Evolutionary conservation across 2,329 filamentous ascomycete genomes (phyloP).

Genomic region (Phialophora chinensis): DNA sequence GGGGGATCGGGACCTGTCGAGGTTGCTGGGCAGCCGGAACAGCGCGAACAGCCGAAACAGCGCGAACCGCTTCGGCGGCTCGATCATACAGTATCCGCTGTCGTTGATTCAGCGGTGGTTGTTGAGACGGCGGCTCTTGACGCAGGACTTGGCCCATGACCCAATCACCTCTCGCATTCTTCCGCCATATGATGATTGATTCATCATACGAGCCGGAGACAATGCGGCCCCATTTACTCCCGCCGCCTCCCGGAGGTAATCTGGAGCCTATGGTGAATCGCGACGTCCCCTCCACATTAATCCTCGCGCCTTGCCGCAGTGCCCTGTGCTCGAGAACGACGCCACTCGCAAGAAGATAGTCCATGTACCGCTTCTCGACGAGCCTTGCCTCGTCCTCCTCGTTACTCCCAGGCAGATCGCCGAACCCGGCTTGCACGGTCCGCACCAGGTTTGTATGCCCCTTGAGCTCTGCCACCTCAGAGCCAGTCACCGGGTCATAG

Average conservation of each 20-base stretch:
- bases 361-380: conserved; percentile 72
- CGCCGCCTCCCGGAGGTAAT: conserved; percentile 87
- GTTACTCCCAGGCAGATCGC: conserved; percentile 80
- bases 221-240: conserved; percentile 88
- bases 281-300: conserved; percentile 65
- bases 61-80: conserved; percentile 8
- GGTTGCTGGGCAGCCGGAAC: conserved; percentile 12
- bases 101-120: conserved; percentile 42
- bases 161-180: conserved; percentile 85
- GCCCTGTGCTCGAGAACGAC: conserved; percentile 44
- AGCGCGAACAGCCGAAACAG: not conserved
- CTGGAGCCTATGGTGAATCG: conserved; percentile 74
- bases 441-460: conserved; percentile 85
- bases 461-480: conserved; percentile 85
- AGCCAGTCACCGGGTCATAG: conserved; percentile 82
- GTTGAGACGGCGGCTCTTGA: conserved; percentile 61
- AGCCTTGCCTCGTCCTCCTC: conserved; percentile 77
- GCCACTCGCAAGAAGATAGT: conserved; percentile 60
- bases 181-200: conserved; percentile 92
- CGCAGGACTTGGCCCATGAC: conserved; percentile 74
- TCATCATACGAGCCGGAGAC: conserved; percentile 97
- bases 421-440: conserved; percentile 93
- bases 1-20: conserved; percentile 6
- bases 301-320: conserved; percentile 50
- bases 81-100: conserved; percentile 4